Percentiles rank a stretch among this genome's conserved stretches.
Conservation (phyloP, 139 green algal species). For the Raphidocelis subcapitata region DNA sequence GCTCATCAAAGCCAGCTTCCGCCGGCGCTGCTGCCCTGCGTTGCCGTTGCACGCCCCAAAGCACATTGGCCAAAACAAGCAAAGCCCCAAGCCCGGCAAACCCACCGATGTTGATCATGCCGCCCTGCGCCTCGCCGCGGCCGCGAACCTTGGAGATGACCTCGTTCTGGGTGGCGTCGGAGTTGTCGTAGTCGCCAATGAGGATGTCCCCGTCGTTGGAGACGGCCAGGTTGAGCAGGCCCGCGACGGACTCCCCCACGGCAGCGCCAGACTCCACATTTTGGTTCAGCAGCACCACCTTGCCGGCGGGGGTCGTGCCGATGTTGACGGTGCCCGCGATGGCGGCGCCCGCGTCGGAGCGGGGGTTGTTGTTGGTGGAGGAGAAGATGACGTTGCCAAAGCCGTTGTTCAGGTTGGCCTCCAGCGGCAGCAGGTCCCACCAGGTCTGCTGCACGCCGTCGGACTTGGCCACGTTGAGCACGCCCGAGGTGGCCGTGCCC, state of each 20-base stretch:
- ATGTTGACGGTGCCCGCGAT: not conserved
- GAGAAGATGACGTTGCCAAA: slow-evolving; percentile 8
- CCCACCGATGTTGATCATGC: slow-evolving; percentile 14
- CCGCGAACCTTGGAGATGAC: slow-evolving; percentile 18
- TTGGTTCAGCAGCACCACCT: slow-evolving; percentile 6
- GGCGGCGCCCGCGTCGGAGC: not conserved
- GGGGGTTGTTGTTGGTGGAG: not conserved
- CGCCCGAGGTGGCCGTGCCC: not conserved
- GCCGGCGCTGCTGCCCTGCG: no score
- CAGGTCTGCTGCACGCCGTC: slow-evolving; percentile 8
- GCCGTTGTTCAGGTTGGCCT: not conserved
- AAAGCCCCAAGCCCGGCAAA: no score
- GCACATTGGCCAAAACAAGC: no score
- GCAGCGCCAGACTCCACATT: not conserved
- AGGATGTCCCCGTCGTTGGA: slow-evolving; percentile 11
- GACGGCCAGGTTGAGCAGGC: slow-evolving; percentile 3
- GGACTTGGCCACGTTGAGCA: slow-evolving; percentile 2
- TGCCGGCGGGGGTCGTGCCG: not conserved
- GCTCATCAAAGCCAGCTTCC: no score
- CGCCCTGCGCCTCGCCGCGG: slow-evolving; percentile 13
- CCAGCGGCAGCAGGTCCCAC: not conserved
- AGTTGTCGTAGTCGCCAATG: slow-evolving; percentile 15
- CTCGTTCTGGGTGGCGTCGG: slow-evolving; percentile 22
- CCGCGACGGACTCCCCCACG: slow-evolving; percentile 19
- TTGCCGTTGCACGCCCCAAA: no score